These are phyloP conservation scores for Tieghemostelium lacteum DNA, from an alignment of 78 protist species.

Conservation along the genomic window DNA sequence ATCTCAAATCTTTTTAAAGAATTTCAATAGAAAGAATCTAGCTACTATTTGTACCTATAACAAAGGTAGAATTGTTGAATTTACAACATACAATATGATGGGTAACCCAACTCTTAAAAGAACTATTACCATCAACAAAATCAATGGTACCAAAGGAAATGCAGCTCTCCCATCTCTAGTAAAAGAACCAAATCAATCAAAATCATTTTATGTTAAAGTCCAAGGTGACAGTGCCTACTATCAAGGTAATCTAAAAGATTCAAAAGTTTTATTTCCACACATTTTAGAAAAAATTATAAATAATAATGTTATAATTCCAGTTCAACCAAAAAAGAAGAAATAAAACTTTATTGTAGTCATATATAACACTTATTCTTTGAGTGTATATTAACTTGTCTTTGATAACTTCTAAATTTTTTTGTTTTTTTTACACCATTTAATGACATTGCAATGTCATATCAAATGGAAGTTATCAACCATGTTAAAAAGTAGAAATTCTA, in stretches of 20 bases:
- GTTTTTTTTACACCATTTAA: too few species aligned
- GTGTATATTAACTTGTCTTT: too few species aligned
- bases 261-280: neutral
- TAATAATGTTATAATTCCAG: too few species aligned
- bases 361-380: too few species aligned
- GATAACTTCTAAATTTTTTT: too few species aligned
- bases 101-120: constrained; percentile 15
- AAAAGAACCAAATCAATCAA: neutral
- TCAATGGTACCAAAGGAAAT: neutral
- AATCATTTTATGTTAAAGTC: neutral
- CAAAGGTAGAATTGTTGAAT: constrained; percentile 17
- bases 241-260: neutral
- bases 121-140: neutral
- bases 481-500: too few species aligned
- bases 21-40: neutral
- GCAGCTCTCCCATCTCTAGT: neutral
- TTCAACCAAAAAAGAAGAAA: too few species aligned
- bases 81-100: neutral
- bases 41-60: constrained; percentile 4
- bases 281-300: neutral
- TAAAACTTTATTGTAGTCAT: too few species aligned
- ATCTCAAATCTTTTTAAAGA: neutral
- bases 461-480: too few species aligned
- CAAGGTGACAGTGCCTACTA: neutral
- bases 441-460: too few species aligned